Evolutionary conservation across 1,139 yeast species (phyloP), one percentile per base, ranked within the genome.

Genomic region (Geotrichum klebahnii): DNA sequence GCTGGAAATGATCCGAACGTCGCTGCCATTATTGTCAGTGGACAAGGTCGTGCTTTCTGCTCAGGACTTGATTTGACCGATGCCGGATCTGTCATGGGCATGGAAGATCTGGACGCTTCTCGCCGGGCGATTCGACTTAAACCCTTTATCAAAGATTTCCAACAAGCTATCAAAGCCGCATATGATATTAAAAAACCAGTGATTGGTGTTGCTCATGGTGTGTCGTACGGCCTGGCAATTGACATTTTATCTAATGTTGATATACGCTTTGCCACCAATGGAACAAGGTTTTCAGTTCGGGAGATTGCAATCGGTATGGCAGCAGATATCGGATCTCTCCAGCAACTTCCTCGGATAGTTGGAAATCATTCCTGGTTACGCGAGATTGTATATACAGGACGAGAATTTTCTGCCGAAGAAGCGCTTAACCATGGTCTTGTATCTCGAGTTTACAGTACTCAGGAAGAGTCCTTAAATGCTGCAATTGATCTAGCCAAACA

Each of bases 301-400:
- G 95, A 85, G 66, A 80, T 84, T 55, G 79, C 79, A 55, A 74
- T 85, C 51, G 95, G 94, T 3, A 75, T 85, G 65, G 77, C 87
- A 28, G 90, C 95, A 2, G 95, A 85, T 63, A 83, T 85, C 58
- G 95, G 95, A 9, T 75, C 86, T 1, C 71, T 84, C 55, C 92
- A 85, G 67, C 74, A 94, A 62, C 62, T 84, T 53, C 84, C 88
- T 4, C 63, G 65, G 23, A 51, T 81, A 1, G 76, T 77, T 23
- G 77, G 76, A 49, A 83, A 82, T 64, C 68, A 72, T 32, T 81
- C 88, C 9, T 73, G 79, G 70, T 67, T 83, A 57, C 75, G 76
- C 63, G 85, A 83, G 57, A 68, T 79, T 51, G 80, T 84, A 1
- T 74, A 80, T 57, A 81, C 89, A 1, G 94, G 85, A 5, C 77